phyloP scores from a whole-genome alignment of 345 rosid species.

The Arabidopsis arenosa region DNA sequence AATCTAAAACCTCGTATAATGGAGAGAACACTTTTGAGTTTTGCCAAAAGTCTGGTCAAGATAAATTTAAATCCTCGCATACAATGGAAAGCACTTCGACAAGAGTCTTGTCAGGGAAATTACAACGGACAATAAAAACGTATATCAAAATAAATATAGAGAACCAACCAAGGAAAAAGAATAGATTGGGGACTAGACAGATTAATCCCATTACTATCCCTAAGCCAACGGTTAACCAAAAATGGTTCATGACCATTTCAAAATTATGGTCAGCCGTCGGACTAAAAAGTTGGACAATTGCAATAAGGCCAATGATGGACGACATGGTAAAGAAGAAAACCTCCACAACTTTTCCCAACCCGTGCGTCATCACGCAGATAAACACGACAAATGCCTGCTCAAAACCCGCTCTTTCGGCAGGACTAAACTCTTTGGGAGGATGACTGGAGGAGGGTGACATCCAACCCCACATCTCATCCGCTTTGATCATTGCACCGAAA shows the following conservation, averaged over 20 bases:
- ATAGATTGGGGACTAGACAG: background rate
- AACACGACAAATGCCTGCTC: background rate
- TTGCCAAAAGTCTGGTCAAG: too few relatives aligned
- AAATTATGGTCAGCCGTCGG: background rate
- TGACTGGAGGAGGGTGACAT: too few relatives aligned
- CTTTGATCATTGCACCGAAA: background rate
- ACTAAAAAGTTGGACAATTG: background rate
- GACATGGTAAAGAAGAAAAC: slow-evolving; percentile 7
- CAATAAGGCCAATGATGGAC: background rate
- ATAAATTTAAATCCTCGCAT: background rate
- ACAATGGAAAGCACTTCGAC: background rate
- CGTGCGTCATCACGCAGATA: background rate
- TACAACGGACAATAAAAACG: slow-evolving; percentile 7
- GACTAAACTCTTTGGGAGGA: background rate
- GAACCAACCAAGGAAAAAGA: slow-evolving; percentile 13
- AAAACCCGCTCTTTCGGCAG: background rate
- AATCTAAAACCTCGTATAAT: too few relatives aligned
- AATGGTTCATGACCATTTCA: background rate
- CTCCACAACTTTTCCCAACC: background rate
- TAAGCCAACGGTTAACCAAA: slow-evolving; percentile 3
- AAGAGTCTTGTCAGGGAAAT: slow-evolving; percentile 22
- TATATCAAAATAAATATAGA: slow-evolving; percentile 6
- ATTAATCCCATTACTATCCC: background rate
- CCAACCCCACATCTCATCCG: background rate
- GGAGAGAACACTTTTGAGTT: too few relatives aligned